Conservation (phyloP, 192 early-diverging fungal species). For the Neocallimastix lanati region DNA sequence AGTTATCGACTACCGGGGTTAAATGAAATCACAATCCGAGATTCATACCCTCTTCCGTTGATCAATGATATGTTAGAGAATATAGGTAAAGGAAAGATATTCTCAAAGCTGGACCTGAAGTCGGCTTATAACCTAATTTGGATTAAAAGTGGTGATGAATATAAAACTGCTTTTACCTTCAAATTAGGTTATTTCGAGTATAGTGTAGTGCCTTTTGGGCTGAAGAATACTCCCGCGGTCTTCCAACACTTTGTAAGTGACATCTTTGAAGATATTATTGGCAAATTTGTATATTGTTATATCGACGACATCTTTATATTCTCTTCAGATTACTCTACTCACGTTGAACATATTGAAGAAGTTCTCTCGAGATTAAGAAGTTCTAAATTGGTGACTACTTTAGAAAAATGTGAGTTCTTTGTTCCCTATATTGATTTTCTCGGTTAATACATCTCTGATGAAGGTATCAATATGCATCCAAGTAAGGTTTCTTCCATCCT, state of each 20-base stretch:
- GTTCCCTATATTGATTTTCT: neutral
- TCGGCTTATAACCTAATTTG: neutral
- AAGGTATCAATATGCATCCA: conserved; percentile 12
- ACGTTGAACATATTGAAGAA: conserved; percentile 4
- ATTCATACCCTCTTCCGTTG: conserved; percentile 15
- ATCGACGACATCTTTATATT: too few species aligned
- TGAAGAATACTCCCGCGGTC: conserved; percentile 15
- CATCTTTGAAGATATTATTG: conserved; percentile 7
- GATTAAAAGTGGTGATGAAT: conserved; percentile 1
- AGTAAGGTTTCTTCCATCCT: conserved; percentile 9
- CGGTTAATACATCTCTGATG: conserved; percentile 9
- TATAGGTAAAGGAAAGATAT: conserved; percentile 3
- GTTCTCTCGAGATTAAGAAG: conserved; percentile 10
- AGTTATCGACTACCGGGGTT: conserved; percentile 20
- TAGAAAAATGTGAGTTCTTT: conserved; percentile 14
- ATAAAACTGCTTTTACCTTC: conserved; percentile 13
- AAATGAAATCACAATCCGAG: conserved; percentile 12
- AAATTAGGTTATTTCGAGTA: conserved; percentile 12
- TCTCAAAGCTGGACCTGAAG: conserved; percentile 1
- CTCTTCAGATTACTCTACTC: conserved; percentile 1
- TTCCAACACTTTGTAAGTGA: conserved; percentile 21
- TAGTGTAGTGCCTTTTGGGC: conserved; percentile 12
- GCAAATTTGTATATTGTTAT: neutral
- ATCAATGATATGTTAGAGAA: conserved; percentile 14
- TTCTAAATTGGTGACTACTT: conserved; percentile 10